Conservation (phyloP, 805 yeast genomes). For the Saccharomycopsis sp. region DNA sequence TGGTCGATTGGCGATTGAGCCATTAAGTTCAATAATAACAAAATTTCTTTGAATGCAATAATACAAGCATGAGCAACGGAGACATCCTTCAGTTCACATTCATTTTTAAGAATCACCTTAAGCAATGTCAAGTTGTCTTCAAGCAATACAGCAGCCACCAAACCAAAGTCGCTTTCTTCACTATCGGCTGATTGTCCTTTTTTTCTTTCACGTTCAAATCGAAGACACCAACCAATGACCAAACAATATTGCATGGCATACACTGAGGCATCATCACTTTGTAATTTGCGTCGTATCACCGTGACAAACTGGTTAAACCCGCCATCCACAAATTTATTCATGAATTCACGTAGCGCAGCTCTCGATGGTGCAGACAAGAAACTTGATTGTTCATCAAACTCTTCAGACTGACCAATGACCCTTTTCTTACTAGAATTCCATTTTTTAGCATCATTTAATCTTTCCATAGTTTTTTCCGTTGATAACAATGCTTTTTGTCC, state of each 20-base stretch:
- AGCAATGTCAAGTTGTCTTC: slow-evolving; percentile 39
- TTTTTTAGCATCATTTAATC: slow-evolving; percentile 60
- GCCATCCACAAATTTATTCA: slow-evolving; percentile 58
- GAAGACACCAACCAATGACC: slow-evolving; percentile 61
- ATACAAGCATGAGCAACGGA: slow-evolving; percentile 64
- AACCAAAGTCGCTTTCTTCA: slow-evolving; percentile 34
- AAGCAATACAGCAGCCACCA: slow-evolving; percentile 50
- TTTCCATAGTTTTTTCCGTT: slow-evolving; percentile 47
- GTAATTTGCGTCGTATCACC: slow-evolving; percentile 36
- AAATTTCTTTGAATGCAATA: slow-evolving; percentile 57
- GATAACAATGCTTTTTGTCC: slow-evolving; percentile 61
- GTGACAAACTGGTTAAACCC: slow-evolving; percentile 63
- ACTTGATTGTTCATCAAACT: slow-evolving; percentile 22
- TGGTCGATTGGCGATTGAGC: slow-evolving; percentile 36
- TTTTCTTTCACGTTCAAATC: slow-evolving; percentile 46
- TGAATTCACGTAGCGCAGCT: slow-evolving; percentile 36
- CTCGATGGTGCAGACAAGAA: slow-evolving; percentile 30
- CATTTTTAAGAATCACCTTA: slow-evolving; percentile 25
- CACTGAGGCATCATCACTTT: slow-evolving; percentile 22
- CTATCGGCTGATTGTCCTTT: slow-evolving; percentile 18
- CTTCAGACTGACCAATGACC: slow-evolving; percentile 18
- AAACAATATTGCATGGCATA: slow-evolving; percentile 24
- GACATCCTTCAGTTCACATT: slow-evolving; percentile 39
- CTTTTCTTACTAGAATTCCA: slow-evolving; percentile 43
- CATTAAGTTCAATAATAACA: slow-evolving; percentile 39